Base-by-base conservation (phyloP, 345 rosid species). In the Nephelium lappaceum region DNA sequence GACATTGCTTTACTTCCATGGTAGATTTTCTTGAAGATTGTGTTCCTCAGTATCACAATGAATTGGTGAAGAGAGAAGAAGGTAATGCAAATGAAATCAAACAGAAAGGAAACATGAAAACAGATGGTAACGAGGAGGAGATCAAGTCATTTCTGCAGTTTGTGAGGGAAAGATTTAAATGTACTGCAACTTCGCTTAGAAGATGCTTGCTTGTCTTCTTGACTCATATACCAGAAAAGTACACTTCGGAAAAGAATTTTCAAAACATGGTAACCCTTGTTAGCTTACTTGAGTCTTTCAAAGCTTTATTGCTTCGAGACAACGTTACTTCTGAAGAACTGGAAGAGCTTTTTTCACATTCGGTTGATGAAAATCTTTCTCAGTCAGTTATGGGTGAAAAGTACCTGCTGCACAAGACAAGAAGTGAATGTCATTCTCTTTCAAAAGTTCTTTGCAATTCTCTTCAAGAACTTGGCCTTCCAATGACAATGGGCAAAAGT, bases 81-180 rank as follows among this genome's bases (percentile, higher is more conserved):
- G 3, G 36, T 31, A 2, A 31, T 31, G 36, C 36, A 31, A 31
- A 31, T 31, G 36, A 31, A 31, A 31, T 31, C 36, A 31, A 31
- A 31, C 36, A 31, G 36, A 31, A 31, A 31, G 36, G 36, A 31
- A 31, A 31, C 36, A 31, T 31, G 36, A 31, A 31, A 31, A 31
- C 36, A 2, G 36, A 31, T 31, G 3, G 36, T 31, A 31, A 31
- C 2, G 3, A 31, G 36, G 3, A 31, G 23, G 31, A 31, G 23
- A 23, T 18, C 39, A 80, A 58, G 58, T 80, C 88, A 36, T 86
- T 86, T 74, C 85, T 82, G 55, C 74, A 80, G 62, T 87, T 74
- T 66, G 43, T 77, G 74, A 86, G 79, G 53, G 77, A 77, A 0
- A 51, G 39, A 64, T 86, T 84, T 39, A 11, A 9, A 10, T 5